phyloP scores from a whole-genome alignment of 352 stramenopile species.

The Phytophthora tentaculata region DNA sequence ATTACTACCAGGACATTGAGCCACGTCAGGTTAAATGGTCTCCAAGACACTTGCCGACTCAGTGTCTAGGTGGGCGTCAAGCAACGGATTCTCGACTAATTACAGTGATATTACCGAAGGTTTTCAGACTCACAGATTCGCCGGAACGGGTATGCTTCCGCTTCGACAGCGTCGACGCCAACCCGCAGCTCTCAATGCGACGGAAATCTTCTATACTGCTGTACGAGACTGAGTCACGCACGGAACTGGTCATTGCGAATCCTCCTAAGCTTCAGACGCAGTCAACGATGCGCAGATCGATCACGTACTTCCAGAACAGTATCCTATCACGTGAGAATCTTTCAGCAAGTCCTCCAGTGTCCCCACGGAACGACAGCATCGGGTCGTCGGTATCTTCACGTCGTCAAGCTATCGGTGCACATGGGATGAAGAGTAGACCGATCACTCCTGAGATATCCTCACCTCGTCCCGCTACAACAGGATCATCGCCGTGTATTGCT shows the following conservation, averaged over 20 bases:
- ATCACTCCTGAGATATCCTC: background rate
- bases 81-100: slow-evolving; percentile 52
- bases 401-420: slow-evolving; percentile 3
- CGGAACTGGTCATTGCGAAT: slow-evolving; percentile 52
- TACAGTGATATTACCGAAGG: slow-evolving; percentile 57
- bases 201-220: slow-evolving; percentile 56
- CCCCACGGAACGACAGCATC: slow-evolving; percentile 4
- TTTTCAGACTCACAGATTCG: slow-evolving; percentile 51
- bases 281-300: slow-evolving; percentile 49
- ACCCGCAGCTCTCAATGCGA: slow-evolving; percentile 51
- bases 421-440: background rate
- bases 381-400: background rate
- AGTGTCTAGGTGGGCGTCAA: slow-evolving; percentile 44
- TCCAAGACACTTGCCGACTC: slow-evolving; percentile 59
- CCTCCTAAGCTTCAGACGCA: slow-evolving; percentile 47
- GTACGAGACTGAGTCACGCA: slow-evolving; percentile 51
- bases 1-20: slow-evolving; percentile 65
- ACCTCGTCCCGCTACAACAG: slow-evolving; percentile 1
- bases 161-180: slow-evolving; percentile 51
- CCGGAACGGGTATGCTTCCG: slow-evolving; percentile 64
- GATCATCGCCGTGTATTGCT: slow-evolving; percentile 50
- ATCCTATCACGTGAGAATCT: slow-evolving; percentile 42
- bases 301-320: slow-evolving; percentile 65
- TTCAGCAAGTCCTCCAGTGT: background rate
- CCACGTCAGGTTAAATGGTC: slow-evolving; percentile 58